Evolutionary conservation across 768 basidiomycete genomes (phyloP), one percentile per base, ranked within the genome.

Genomic region (Boletus reticulatus): DNA sequence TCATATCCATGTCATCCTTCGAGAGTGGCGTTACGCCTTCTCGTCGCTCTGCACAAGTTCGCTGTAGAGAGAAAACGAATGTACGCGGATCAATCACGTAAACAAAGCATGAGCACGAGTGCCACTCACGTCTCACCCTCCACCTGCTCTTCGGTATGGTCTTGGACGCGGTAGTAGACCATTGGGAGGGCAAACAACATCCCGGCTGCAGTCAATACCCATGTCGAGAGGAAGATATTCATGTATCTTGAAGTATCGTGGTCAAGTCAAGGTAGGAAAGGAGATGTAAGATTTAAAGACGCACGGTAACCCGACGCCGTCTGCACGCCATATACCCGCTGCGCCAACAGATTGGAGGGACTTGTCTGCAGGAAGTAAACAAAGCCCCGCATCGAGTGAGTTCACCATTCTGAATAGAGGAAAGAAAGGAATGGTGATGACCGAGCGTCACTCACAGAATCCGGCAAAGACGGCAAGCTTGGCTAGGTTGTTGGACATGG

Each of bases 391-490:
- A 34, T 34, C 32, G 34, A 34, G 13, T 34, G 34, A 11, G 34
- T 2, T 12, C 34, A 12, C 27, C 27, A 27, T 8, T 27, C 27
- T 27, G 27, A 27, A 9, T 27, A 8, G 27, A 8, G 27, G 27
- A 8, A 27, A 27, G 8, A 4, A 24, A 4, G 4, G 24, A 24
- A 24, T 2, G 4, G 27, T 27, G 36, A 19, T 39, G n/a, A 11
- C 38, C 38, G 38, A 34, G 17, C n/a, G 24, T 61, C 13, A 80
- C 87, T 61, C 62, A 92, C 90, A 93, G 61, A 94, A 89, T 34
- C 92, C 92, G 14, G 86, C 74, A 66, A 93, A 87, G 67, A 91
- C 81, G 0, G 92, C 89, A 20, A 94, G 80, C 69, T 89, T 90
- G 5, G 79, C 80, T 4, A 88, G 83, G 64, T 91, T 82, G 56